Conservation (phyloP, 495 filamentous ascomycete species). For the Pyrenula massariospora region DNA sequence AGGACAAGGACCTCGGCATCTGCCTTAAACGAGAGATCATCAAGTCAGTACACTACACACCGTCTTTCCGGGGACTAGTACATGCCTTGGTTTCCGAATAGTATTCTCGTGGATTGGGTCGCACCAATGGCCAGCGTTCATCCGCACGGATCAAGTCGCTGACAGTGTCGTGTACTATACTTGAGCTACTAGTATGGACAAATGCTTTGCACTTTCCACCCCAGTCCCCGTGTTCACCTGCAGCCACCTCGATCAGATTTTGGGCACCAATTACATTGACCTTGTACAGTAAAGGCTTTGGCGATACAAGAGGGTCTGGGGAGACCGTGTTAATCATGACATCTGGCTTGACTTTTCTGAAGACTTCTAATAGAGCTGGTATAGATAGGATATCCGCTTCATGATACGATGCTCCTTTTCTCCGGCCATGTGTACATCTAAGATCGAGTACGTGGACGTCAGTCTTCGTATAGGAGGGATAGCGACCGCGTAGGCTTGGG, state of each 20-base stretch:
- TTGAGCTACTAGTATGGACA: constrained; percentile 88
- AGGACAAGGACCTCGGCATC: constrained; percentile 78
- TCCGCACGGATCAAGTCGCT: constrained; percentile 80
- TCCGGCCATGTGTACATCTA: constrained; percentile 60
- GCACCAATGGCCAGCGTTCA: constrained; percentile 73
- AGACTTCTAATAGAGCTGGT: constrained; percentile 49
- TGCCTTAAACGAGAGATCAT: constrained; percentile 38
- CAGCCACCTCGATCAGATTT: constrained; percentile 63
- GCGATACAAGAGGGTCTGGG: constrained; percentile 43
- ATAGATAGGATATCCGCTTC: constrained; percentile 78
- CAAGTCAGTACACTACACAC: constrained; percentile 1
- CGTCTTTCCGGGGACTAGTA: neutral
- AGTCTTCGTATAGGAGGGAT: constrained; percentile 31
- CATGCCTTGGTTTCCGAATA: constrained; percentile 80
- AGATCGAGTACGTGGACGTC: constrained; percentile 80
- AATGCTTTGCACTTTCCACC: constrained; percentile 71
- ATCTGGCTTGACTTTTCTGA: constrained; percentile 63
- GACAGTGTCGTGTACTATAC: constrained; percentile 70
- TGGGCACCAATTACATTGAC: constrained; percentile 91
- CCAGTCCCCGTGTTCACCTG: constrained; percentile 43
- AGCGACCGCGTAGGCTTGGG: constrained; percentile 25
- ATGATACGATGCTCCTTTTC: constrained; percentile 64
- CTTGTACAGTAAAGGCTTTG: constrained; percentile 38
- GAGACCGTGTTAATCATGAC: constrained; percentile 94
- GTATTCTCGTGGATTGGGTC: constrained; percentile 62